phyloP scores from a whole-genome alignment of 331 rosid genomes.

The Pyracantha coccinea region DNA sequence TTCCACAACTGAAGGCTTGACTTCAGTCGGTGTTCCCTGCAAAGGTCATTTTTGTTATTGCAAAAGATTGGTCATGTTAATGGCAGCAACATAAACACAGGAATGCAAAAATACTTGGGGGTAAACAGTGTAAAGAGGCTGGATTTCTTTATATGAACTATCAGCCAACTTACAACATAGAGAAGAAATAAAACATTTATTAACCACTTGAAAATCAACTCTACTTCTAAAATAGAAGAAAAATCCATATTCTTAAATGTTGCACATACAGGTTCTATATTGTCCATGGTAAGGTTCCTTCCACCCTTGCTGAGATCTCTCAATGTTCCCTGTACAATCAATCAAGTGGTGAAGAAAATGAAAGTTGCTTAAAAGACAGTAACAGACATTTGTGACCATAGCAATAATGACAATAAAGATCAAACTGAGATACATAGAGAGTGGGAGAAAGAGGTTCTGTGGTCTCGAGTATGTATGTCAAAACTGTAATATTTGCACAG shows the following conservation, averaged over 20 bases:
- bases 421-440: background rate
- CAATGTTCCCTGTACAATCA: slow-evolving; percentile 73
- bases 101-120: background rate
- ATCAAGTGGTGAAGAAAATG: slow-evolving; percentile 16
- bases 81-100: background rate
- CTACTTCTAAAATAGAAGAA: background rate
- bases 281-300: slow-evolving; percentile 54
- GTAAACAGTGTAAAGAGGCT: background rate
- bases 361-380: background rate
- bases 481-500: background rate
- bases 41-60: slow-evolving; percentile 20
- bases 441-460: background rate
- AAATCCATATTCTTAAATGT: background rate
- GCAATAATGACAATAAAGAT: background rate
- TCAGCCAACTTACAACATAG: background rate
- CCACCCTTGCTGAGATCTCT: slow-evolving; percentile 97
- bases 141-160: background rate
- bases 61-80: background rate
- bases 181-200: background rate
- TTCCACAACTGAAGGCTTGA: slow-evolving; percentile 60
- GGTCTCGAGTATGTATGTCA: background rate
- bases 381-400: slow-evolving; percentile 3
- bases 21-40: slow-evolving; percentile 68
- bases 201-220: background rate
- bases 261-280: slow-evolving; percentile 56